Percentiles rank a stretch among this genome's conserved stretches.
These are phyloP conservation scores for Beauveria medogensis DNA, from an alignment of 2,329 filamentous ascomycete species.

Conservation along the genomic window DNA sequence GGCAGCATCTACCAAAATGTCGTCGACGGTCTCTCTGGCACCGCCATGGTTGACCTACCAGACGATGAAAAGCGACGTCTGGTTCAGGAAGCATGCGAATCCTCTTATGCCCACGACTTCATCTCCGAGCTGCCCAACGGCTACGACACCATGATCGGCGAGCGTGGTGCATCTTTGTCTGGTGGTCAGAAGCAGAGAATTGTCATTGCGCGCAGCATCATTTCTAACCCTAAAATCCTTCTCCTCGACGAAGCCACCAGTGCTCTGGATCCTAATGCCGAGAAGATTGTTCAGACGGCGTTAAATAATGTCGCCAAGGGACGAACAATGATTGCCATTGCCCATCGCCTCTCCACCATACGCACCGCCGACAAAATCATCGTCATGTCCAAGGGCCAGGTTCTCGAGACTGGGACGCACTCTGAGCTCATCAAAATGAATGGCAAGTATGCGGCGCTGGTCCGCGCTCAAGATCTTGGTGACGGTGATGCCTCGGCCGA, in stretches of 20 bases:
- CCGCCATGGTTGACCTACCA: slow-evolving; percentile 26
- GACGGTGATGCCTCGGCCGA: slow-evolving; percentile 13
- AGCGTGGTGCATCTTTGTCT: slow-evolving; percentile 56
- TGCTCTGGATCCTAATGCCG: slow-evolving; percentile 39
- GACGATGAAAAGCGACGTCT: slow-evolving; percentile 36
- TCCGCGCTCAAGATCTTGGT: slow-evolving; percentile 34
- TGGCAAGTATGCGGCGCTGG: slow-evolving; percentile 44
- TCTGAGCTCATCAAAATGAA: slow-evolving; percentile 41
- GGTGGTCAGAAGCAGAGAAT: slow-evolving; percentile 61
- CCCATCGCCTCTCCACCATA: slow-evolving; percentile 52
- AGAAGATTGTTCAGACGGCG: slow-evolving; percentile 46
- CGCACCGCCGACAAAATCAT: slow-evolving; percentile 57
- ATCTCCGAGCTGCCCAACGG: slow-evolving; percentile 41
- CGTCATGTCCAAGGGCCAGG: slow-evolving; percentile 50
- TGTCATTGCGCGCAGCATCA: slow-evolving; percentile 58
- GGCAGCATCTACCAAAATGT: slow-evolving; percentile 47
- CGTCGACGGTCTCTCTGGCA: slow-evolving; percentile 35
- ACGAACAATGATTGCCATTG: slow-evolving; percentile 59
- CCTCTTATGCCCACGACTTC: slow-evolving; percentile 46
- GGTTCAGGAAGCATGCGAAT: slow-evolving; percentile 39
- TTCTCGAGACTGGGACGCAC: slow-evolving; percentile 56
- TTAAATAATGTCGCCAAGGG: slow-evolving; percentile 45
- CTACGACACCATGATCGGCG: slow-evolving; percentile 56
- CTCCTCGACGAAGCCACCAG: slow-evolving; percentile 64
- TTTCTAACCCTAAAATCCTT: slow-evolving; percentile 54